Conservation (phyloP, 257 asterid genomes). For the Anisodus tanguticus region DNA sequence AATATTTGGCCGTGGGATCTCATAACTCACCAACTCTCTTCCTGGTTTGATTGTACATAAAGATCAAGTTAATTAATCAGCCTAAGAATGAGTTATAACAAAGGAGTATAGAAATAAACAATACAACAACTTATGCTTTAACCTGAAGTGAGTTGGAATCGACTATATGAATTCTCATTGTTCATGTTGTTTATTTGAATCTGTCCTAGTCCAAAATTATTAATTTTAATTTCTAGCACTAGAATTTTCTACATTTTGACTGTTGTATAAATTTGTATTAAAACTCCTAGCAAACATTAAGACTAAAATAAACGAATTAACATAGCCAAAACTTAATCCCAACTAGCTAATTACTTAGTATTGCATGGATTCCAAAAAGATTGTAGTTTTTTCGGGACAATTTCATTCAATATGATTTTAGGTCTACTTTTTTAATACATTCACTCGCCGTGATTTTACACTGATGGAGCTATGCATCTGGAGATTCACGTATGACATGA, state of each 20-base stretch:
- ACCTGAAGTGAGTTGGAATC: too few relatives aligned
- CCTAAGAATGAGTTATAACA: background rate
- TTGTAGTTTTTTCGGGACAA: background rate
- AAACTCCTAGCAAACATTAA: background rate
- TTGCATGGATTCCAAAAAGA: background rate
- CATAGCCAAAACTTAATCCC: background rate
- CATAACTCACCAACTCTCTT: slow-evolving; percentile 63
- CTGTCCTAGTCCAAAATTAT: background rate
- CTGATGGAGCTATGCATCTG: background rate
- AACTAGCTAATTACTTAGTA: background rate
- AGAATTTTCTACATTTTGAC: background rate
- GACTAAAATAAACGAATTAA: background rate
- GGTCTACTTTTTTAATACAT: background rate
- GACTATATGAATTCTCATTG: too few relatives aligned
- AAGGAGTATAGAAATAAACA: background rate
- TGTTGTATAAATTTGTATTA: background rate
- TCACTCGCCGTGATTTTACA: background rate
- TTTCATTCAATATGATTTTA: background rate
- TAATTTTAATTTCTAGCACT: background rate
- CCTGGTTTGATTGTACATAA: slow-evolving; percentile 45
- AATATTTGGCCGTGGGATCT: slow-evolving; percentile 71
- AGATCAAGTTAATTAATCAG: background rate
- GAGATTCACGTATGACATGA: background rate
- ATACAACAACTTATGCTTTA: too few relatives aligned
- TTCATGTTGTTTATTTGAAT: too few relatives aligned